Percentiles rank a stretch among this genome's conserved stretches.
Evolutionary conservation across 192 early-diverging fungal species (phyloP).

Genomic region (Backusella psychrophila): DNA sequence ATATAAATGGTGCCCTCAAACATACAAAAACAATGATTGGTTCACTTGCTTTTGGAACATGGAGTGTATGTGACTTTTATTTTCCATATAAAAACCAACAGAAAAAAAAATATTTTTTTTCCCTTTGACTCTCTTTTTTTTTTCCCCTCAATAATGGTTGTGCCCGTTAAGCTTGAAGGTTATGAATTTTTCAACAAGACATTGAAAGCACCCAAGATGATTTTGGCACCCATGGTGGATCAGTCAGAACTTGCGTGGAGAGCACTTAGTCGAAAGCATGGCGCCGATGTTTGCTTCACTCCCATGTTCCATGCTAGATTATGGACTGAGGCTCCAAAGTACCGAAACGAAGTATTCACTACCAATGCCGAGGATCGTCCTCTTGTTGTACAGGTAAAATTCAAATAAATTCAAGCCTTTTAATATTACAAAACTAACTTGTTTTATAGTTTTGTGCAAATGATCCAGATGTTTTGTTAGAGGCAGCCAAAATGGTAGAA

Average conservation of each 20-base stretch:
- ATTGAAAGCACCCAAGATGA: conserved; percentile 69
- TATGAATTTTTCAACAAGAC: conserved; percentile 76
- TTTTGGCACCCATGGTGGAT: conserved; percentile 97
- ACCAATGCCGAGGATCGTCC: conserved; percentile 71
- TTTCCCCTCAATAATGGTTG: not conserved
- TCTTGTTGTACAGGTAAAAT: conserved; percentile 72
- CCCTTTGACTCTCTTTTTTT: not conserved
- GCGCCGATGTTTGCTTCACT: conserved; percentile 89
- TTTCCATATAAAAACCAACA: not conserved
- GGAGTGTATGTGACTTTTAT: not conserved
- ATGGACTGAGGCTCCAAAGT: conserved; percentile 50
- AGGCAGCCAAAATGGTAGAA: conserved; percentile 80
- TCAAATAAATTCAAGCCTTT: not conserved
- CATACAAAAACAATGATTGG: not conserved
- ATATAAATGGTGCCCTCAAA: not conserved
- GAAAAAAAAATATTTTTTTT: not conserved
- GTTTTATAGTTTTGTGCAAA: conserved; percentile 91
- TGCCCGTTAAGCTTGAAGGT: conserved; percentile 56
- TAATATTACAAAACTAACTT: not conserved
- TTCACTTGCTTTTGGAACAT: not conserved
- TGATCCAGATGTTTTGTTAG: conserved; percentile 79
- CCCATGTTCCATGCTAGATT: conserved; percentile 96
- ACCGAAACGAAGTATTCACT: conserved; percentile 71
- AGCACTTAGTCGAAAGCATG: conserved; percentile 84
- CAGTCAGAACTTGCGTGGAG: conserved; percentile 96